These are phyloP conservation scores for Stemphylium vesicarium DNA, from an alignment of 2,329 filamentous ascomycete genomes.

Conservation along the genomic window DNA sequence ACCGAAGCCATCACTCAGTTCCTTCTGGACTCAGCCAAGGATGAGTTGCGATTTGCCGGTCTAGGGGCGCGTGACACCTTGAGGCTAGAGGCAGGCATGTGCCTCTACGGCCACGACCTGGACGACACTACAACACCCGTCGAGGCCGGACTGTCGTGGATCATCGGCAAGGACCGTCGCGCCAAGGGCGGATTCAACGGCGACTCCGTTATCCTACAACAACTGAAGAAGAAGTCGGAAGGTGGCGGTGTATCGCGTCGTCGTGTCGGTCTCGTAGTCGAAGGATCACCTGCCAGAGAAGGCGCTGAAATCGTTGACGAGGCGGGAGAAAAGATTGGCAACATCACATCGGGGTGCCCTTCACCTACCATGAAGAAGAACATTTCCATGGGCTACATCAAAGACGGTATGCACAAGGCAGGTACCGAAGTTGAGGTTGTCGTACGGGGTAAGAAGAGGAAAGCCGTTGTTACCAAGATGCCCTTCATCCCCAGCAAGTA, in stretches of 20 bases:
- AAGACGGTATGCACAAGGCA: constrained; percentile 79
- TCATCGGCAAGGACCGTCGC: constrained; percentile 81
- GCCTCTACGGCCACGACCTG: constrained; percentile 98
- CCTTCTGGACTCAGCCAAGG: constrained; percentile 67
- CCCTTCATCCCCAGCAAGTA: constrained; percentile 85
- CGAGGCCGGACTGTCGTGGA: constrained; percentile 73
- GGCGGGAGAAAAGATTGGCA: constrained; percentile 72
- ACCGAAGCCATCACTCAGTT: constrained; percentile 71
- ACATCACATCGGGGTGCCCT: constrained; percentile 87
- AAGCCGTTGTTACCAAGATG: constrained; percentile 83
- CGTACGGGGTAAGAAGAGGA: constrained; percentile 77
- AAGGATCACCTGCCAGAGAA: constrained; percentile 88
- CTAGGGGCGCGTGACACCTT: constrained; percentile 91
- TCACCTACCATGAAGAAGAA: constrained; percentile 87
- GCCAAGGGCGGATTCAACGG: constrained; percentile 81
- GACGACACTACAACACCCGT: constrained; percentile 77
- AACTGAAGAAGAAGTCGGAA: constrained; percentile 77
- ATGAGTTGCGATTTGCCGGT: constrained; percentile 79
- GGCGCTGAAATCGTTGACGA: constrained; percentile 77
- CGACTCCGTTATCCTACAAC: constrained; percentile 74
- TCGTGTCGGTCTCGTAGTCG: constrained; percentile 79
- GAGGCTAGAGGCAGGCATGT: constrained; percentile 96
- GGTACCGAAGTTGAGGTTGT: constrained; percentile 81
- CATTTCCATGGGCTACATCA: constrained; percentile 94
- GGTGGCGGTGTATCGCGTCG: constrained; percentile 72